A percentile compares a stretch with the other conserved stretches of the same genome.
phyloP scores from a whole-genome alignment of 768 basidiomycete genomes.

The Phallus indusiatus region DNA sequence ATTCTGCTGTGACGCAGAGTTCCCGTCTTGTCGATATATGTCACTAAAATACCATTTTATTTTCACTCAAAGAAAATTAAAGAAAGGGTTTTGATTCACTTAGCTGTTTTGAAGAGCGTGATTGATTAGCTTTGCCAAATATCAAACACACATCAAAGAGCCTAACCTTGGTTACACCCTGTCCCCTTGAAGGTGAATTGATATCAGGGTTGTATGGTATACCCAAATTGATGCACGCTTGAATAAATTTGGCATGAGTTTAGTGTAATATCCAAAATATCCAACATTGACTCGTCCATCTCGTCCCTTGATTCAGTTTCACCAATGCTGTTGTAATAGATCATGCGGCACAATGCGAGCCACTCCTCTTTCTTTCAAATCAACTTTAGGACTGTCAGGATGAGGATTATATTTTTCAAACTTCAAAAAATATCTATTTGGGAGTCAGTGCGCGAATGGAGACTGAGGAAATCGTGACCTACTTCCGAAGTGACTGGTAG shows the following conservation, averaged over 20 bases:
- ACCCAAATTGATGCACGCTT: slow-evolving; percentile 9
- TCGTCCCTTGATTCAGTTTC: not conserved
- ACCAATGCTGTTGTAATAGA: not conserved
- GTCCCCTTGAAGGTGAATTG: not conserved
- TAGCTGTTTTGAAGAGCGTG: not conserved
- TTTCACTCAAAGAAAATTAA: not conserved
- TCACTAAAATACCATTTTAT: not conserved
- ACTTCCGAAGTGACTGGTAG: slow-evolving; percentile 8
- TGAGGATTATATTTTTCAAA: slow-evolving; percentile 12
- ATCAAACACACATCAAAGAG: not conserved
- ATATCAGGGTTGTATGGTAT: slow-evolving; percentile 4
- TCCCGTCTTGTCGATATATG: slow-evolving; percentile 9
- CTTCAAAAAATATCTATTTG: slow-evolving; percentile 9
- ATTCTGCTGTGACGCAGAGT: slow-evolving; percentile 9
- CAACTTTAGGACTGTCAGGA: slow-evolving; percentile 3
- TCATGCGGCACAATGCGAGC: not conserved
- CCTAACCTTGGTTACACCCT: slow-evolving; percentile 11
- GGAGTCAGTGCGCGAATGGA: not conserved
- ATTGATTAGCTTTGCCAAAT: not conserved
- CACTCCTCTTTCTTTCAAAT: not conserved
- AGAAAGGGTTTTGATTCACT: not conserved
- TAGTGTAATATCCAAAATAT: slow-evolving; percentile 5
- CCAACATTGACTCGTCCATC: not conserved
- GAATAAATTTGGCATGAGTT: slow-evolving; percentile 3
- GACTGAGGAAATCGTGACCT: not conserved